phyloP scores from a whole-genome alignment of 1,284 basidiomycete genomes.

The Ustilago shanxiensis region DNA sequence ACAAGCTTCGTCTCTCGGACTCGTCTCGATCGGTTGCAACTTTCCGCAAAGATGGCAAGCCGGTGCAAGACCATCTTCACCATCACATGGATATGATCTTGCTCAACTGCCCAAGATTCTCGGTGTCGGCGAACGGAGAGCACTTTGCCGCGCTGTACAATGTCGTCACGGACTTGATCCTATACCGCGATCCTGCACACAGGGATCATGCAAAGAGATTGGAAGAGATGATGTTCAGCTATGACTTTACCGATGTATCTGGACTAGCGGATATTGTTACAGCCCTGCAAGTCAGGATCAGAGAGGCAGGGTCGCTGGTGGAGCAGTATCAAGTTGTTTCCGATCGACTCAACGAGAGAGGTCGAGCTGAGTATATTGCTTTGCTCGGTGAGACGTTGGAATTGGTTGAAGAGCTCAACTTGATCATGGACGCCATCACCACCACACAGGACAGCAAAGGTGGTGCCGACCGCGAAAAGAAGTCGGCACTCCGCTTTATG shows the following conservation, averaged over 20 bases:
- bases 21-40: conserved; percentile 74
- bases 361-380: conserved; percentile 75
- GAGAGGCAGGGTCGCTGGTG: conserved; percentile 71
- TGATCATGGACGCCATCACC: conserved; percentile 90
- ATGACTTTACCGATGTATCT: conserved; percentile 86
- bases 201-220: conserved; percentile 65
- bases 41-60: conserved; percentile 62
- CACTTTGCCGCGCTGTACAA: conserved; percentile 90
- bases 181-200: conserved; percentile 85
- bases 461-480: conserved; percentile 76
- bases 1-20: conserved; percentile 77
- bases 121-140: conserved; percentile 85
- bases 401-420: conserved; percentile 83
- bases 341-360: conserved; percentile 73
- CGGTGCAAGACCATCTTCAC: conserved; percentile 77
- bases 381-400: conserved; percentile 82
- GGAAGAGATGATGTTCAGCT: conserved; percentile 87
- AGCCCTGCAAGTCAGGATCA: conserved; percentile 81
- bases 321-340: conserved; percentile 66
- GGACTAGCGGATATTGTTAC: conserved; percentile 80
- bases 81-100: conserved; percentile 87
- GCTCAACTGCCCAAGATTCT: conserved; percentile 80
- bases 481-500: conserved; percentile 83
- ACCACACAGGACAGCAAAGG: conserved; percentile 75
- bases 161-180: conserved; percentile 83